Evolutionary conservation across 768 basidiomycete species (phyloP).

Genomic region (Suillus hirtellus): DNA sequence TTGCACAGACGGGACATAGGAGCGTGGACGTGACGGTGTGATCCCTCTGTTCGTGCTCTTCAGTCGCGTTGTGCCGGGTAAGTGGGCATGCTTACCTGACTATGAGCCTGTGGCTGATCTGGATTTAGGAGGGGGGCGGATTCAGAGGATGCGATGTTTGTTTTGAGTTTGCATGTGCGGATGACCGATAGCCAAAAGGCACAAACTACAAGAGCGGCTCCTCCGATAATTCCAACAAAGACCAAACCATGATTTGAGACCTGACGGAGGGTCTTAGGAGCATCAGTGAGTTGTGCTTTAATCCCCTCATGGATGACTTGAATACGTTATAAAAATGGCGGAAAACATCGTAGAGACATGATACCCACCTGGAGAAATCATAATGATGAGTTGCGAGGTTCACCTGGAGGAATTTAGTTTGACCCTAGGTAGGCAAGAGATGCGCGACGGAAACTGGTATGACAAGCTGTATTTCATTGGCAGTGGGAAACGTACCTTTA

Average conservation of each 20-base stretch:
- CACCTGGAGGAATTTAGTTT: not conserved
- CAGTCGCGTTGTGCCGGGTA: not conserved
- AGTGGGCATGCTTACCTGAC: not conserved
- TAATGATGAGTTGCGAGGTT: not conserved
- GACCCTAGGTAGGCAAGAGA: not conserved
- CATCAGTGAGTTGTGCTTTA: not conserved
- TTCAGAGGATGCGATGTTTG: not conserved
- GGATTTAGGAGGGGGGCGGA: not conserved
- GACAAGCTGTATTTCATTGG: not conserved
- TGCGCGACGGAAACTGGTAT: not conserved
- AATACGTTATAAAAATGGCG: not conserved
- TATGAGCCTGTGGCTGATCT: not conserved
- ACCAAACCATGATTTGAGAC: not conserved
- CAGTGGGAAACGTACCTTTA: not conserved
- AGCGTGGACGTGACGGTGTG: not conserved
- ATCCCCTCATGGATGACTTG: not conserved
- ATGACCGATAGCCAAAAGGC: not conserved
- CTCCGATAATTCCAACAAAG: not conserved
- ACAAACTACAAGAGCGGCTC: not conserved
- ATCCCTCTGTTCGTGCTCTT: not conserved
- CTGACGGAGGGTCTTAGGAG: not conserved
- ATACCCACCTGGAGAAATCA: not conserved
- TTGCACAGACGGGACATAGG: conserved; percentile 9
- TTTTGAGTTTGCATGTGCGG: not conserved
- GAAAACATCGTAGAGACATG: not conserved